Percentiles rank a stretch among this genome's conserved stretches.
Evolutionary conservation across 371 early-diverging fungal species (phyloP).

Genomic region (Mortierella sp.): DNA sequence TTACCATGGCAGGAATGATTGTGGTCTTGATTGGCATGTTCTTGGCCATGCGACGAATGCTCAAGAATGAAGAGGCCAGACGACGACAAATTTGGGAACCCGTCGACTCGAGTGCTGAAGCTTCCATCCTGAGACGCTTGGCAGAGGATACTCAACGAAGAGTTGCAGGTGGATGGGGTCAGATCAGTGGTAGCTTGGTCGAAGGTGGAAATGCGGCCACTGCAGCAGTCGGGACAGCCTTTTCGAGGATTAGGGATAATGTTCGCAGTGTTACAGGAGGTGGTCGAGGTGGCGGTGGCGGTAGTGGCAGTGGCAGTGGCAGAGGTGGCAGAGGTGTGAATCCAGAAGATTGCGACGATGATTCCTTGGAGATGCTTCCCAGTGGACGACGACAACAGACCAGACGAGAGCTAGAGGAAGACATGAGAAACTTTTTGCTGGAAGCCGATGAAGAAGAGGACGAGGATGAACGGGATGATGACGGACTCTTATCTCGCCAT

Average conservation of each 20-base stretch:
- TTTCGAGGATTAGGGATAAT: constrained; percentile 47
- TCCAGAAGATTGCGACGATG: constrained; percentile 51
- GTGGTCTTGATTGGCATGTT: constrained; percentile 49
- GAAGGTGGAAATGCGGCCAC: constrained; percentile 47
- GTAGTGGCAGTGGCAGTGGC: too few species aligned
- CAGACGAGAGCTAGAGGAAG: constrained; percentile 43
- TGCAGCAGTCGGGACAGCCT: constrained; percentile 46
- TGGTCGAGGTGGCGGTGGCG: too few species aligned
- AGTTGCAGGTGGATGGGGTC: constrained; percentile 50
- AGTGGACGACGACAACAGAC: constrained; percentile 43
- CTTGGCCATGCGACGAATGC: constrained; percentile 49
- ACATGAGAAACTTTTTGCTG: constrained; percentile 50
- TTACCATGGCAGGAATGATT: constrained; percentile 53
- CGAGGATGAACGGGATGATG: constrained; percentile 42
- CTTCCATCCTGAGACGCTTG: constrained; percentile 40
- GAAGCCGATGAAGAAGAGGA: constrained; percentile 50
- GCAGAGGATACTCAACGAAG: constrained; percentile 51
- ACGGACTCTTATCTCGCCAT: constrained; percentile 42
- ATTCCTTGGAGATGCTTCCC: constrained; percentile 47
- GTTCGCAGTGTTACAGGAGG: constrained; percentile 32
- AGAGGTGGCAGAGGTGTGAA: not conserved
- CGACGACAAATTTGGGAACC: constrained; percentile 53
- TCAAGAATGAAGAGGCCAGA: constrained; percentile 51
- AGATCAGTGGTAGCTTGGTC: constrained; percentile 45
- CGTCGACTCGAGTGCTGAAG: constrained; percentile 52